Conservation (phyloP, 331 rosid genomes). For the Arachis monticola region DNA sequence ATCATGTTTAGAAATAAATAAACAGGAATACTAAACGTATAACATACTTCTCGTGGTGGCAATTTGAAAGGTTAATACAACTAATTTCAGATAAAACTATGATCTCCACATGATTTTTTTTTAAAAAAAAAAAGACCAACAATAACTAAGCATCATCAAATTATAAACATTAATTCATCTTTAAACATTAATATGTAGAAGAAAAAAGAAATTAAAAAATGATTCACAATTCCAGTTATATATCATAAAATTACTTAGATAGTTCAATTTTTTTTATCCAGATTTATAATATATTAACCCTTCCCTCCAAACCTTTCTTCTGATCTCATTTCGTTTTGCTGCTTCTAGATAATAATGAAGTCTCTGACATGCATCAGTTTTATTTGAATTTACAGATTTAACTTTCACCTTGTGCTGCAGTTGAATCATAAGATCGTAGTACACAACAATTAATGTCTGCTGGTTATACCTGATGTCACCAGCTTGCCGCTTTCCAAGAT, state of each 20-base stretch:
- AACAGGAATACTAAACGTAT: constrained; percentile 1
- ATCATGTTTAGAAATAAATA: not conserved
- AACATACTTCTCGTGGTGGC: not conserved
- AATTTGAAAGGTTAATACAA: constrained; percentile 12
- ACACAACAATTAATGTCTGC: constrained; percentile 27
- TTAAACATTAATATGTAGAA: too few species aligned
- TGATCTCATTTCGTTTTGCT: constrained; percentile 9
- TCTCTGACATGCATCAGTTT: constrained; percentile 19
- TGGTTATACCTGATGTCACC: constrained; percentile 82
- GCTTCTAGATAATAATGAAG: constrained; percentile 17
- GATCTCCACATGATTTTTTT: not conserved
- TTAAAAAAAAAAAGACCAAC: not conserved
- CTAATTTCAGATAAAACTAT: not conserved
- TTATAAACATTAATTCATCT: too few species aligned
- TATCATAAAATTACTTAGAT: constrained; percentile 2
- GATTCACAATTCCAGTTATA: constrained; percentile 10
- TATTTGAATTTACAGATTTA: constrained; percentile 32
- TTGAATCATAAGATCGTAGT: constrained; percentile 2
- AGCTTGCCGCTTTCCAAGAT: constrained; percentile 87
- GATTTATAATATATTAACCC: constrained; percentile 18
- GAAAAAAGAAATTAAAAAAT: not conserved
- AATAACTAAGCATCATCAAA: too few species aligned
- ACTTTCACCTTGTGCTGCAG: constrained; percentile 22
- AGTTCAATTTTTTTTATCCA: constrained; percentile 11
- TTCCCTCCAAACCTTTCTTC: constrained; percentile 21